Conservation (phyloP, 164 flowering plant genomes). For the Vitis labrusca region DNA sequence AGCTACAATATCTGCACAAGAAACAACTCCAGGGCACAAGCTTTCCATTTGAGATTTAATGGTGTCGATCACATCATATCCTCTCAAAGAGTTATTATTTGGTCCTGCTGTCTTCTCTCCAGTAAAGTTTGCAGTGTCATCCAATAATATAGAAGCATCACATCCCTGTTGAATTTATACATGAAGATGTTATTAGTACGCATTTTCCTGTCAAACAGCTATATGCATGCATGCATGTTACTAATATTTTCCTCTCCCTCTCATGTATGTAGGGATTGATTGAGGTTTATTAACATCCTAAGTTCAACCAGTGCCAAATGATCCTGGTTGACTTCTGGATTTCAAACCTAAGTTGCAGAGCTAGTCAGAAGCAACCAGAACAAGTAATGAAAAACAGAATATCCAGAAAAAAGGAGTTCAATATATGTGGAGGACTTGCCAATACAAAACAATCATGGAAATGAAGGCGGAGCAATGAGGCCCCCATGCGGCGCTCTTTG, state of each 20-base stretch:
- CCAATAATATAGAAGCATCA: slow-evolving; percentile 39
- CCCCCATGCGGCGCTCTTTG: slow-evolving; percentile 26
- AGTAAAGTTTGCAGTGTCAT: slow-evolving; percentile 25
- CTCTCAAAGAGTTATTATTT: slow-evolving; percentile 29
- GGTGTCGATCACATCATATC: slow-evolving; percentile 39
- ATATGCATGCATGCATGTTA: too few species aligned
- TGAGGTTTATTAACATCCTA: too few species aligned
- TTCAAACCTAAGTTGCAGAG: too few species aligned
- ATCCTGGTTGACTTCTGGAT: too few species aligned
- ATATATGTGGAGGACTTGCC: slow-evolving; percentile 1
- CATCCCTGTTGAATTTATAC: slow-evolving; percentile 27
- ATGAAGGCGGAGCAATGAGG: slow-evolving; percentile 33
- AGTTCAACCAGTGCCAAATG: too few species aligned
- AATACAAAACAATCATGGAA: slow-evolving; percentile 37
- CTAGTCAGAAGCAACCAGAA: too few species aligned
- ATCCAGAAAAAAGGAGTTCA: not conserved
- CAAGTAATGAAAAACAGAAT: not conserved
- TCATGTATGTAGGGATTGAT: too few species aligned
- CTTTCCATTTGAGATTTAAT: slow-evolving; percentile 35
- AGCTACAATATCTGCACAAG: slow-evolving; percentile 50
- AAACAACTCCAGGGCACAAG: slow-evolving; percentile 38
- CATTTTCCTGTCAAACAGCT: too few species aligned
- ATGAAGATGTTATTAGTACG: too few species aligned
- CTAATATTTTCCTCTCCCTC: too few species aligned
- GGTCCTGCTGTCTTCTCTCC: slow-evolving; percentile 38